A percentile compares a stretch with the other conserved stretches of the same genome.
Evolutionary conservation across 257 asterid genomes (phyloP).

Genomic region (Echites panduratus): DNA sequence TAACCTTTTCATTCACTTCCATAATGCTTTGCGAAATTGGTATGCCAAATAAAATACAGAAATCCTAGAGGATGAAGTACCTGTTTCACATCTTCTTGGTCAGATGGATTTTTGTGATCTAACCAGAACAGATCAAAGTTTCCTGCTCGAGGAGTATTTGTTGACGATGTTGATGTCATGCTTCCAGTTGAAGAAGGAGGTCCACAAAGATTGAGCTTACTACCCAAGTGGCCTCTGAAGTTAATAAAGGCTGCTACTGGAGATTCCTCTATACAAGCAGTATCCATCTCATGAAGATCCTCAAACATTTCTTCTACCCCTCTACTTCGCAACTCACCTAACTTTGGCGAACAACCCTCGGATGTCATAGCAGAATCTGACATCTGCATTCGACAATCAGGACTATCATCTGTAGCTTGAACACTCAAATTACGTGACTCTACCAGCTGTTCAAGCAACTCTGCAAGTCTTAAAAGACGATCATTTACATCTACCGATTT

Average conservation of each 20-base stretch:
- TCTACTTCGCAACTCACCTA: constrained; percentile 66
- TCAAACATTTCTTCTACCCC: constrained; percentile 92
- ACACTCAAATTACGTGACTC: constrained; percentile 50
- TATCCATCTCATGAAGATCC: constrained; percentile 98
- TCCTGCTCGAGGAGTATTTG: constrained; percentile 84
- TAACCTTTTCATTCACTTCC: not conserved
- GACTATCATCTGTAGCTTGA: constrained; percentile 50
- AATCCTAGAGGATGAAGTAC: constrained; percentile 37
- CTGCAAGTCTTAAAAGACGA: constrained; percentile 72
- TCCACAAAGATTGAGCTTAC: constrained; percentile 60
- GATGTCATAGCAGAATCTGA: constrained; percentile 38
- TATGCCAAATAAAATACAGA: not conserved
- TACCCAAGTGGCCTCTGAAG: constrained; percentile 65
- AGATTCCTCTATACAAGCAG: constrained; percentile 87
- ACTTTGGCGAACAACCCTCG: constrained; percentile 65
- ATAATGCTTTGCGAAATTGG: not conserved
- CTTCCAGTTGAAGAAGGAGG: constrained; percentile 93
- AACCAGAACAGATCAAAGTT: constrained; percentile 67
- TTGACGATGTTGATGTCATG: constrained; percentile 76
- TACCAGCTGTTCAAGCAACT: constrained; percentile 74
- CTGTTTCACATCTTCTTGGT: constrained; percentile 76
- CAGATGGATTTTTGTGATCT: constrained; percentile 58
- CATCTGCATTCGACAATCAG: constrained; percentile 40
- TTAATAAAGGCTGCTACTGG: constrained; percentile 47
- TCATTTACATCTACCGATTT: constrained; percentile 65